Base-by-base conservation (phyloP, 306 rosid species). In the Prunus mongolica region DNA sequence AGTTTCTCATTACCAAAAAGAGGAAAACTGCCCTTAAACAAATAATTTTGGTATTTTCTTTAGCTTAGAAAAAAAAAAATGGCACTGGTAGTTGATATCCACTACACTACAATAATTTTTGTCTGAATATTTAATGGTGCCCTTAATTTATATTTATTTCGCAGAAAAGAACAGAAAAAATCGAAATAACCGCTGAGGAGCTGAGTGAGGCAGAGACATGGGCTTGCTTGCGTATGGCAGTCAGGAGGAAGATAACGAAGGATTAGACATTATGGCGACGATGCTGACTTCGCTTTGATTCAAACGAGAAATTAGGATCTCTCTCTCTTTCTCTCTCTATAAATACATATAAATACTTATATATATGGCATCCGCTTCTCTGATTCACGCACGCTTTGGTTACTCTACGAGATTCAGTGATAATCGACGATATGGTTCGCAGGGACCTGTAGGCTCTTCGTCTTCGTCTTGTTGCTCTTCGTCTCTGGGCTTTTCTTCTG, bases 331-430 rank as follows among this genome's bases (percentile, higher is more conserved):
- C 6, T 61, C 44, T 25, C 27, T 61, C 30, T 30, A 60, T 74
- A 47, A 5, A 5, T 13, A 51, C 60, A 76, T 25, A 32, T 38
- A 6, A 38, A 38, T 38, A 38, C 9, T 38, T 38, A 38, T 7
- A 38, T 16, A 62, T 10, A 87, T 84, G 91, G 89, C 89, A 19
- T 83, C 88, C 15, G 70, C 89, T 57, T 70, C 91, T 62, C 79
- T 71, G 64, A 62, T 85, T 69, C 79, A 82, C 74, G 82, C 87
- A 75, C 86, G 87, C 57, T 85, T 49, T 15, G 58, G 66, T 18
- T 85, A 76, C 71, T 80, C 79, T 20, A 84, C 82, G 20, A 51
- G 77, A 66, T 69, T 87, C 51, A 19, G 44, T 30, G 61, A 62
- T 24, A 60, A 32, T 74, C 79, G 62, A 6, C 77, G 86, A 54